These are phyloP conservation scores for Talaromyces sp. DNA, from an alignment of 2,329 filamentous ascomycete genomes.

Conservation along the genomic window DNA sequence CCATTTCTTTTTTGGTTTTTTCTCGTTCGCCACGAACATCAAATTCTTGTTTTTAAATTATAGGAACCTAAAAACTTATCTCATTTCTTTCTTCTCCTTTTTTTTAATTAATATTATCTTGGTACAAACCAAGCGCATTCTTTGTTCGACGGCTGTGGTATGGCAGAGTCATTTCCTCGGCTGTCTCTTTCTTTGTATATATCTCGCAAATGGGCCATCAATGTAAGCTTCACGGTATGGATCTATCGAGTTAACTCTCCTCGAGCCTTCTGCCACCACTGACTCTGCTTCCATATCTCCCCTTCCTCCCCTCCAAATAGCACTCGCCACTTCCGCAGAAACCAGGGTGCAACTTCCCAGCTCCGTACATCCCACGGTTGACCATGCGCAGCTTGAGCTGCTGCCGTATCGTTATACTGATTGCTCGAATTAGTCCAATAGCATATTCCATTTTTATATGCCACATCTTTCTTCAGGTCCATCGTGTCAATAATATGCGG, in stretches of 20 bases:
- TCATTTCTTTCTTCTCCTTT: too few relatives aligned
- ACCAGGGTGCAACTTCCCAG: background rate
- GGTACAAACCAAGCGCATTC: too few relatives aligned
- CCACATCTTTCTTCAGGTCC: slow-evolving; percentile 40
- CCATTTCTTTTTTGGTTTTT: background rate
- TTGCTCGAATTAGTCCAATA: slow-evolving; percentile 18
- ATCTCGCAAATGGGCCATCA: too few relatives aligned
- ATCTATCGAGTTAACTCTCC: slow-evolving; percentile 15
- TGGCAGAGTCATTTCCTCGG: too few relatives aligned
- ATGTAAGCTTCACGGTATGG: background rate
- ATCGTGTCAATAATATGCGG: slow-evolving; percentile 32
- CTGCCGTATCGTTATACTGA: slow-evolving; percentile 3
- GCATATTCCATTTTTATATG: slow-evolving; percentile 29
- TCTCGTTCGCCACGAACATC: too few relatives aligned
- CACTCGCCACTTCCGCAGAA: background rate
- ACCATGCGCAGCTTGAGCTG: background rate
- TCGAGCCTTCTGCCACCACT: background rate
- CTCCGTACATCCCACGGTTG: background rate
- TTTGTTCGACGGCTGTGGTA: too few relatives aligned
- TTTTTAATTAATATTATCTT: too few relatives aligned
- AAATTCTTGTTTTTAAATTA: too few relatives aligned
- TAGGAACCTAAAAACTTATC: too few relatives aligned
- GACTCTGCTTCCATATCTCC: background rate
- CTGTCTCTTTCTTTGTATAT: too few relatives aligned
- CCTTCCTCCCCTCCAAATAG: background rate